A percentile compares a stretch with the other conserved stretches of the same genome.
phyloP scores from a whole-genome alignment of 2,329 filamentous ascomycete species.

The Xylariaceae sp. region DNA sequence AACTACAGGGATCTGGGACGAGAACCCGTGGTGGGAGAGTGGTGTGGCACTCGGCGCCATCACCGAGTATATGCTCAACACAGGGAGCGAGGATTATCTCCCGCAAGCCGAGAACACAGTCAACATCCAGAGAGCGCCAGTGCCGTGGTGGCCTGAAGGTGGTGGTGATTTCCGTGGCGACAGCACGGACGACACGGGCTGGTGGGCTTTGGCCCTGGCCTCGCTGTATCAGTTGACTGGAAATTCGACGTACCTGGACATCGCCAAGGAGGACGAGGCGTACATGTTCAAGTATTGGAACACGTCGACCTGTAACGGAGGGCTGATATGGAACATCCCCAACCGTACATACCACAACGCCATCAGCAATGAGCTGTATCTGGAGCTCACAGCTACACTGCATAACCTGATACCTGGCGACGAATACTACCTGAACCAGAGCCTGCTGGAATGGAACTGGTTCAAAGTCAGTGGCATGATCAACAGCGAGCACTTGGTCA shows the following conservation, averaged over 20 bases:
- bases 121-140: slow-evolving; percentile 27
- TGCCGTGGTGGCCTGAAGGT: slow-evolving; percentile 33
- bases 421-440: slow-evolving; percentile 33
- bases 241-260: slow-evolving; percentile 38
- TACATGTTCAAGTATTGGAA: slow-evolving; percentile 43
- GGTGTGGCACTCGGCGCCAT: slow-evolving; percentile 32
- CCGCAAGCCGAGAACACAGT: slow-evolving; percentile 27
- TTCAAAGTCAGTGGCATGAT: slow-evolving; percentile 37
- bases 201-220: slow-evolving; percentile 49
- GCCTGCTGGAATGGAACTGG: slow-evolving; percentile 39
- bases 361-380: slow-evolving; percentile 44
- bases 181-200: slow-evolving; percentile 42
- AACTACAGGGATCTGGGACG: slow-evolving; percentile 30
- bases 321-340: slow-evolving; percentile 41
- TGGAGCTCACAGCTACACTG: slow-evolving; percentile 39
- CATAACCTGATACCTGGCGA: slow-evolving; percentile 35
- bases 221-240: slow-evolving; percentile 43
- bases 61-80: slow-evolving; percentile 32
- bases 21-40: slow-evolving; percentile 35
- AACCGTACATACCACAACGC: slow-evolving; percentile 35
- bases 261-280: slow-evolving; percentile 41
- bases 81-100: slow-evolving; percentile 26
- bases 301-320: slow-evolving; percentile 37
- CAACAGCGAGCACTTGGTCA: slow-evolving; percentile 33
- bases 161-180: slow-evolving; percentile 35